Evolutionary conservation across 768 basidiomycete species (phyloP).

Genomic region (Lanmaoa pseudosensibilis): DNA sequence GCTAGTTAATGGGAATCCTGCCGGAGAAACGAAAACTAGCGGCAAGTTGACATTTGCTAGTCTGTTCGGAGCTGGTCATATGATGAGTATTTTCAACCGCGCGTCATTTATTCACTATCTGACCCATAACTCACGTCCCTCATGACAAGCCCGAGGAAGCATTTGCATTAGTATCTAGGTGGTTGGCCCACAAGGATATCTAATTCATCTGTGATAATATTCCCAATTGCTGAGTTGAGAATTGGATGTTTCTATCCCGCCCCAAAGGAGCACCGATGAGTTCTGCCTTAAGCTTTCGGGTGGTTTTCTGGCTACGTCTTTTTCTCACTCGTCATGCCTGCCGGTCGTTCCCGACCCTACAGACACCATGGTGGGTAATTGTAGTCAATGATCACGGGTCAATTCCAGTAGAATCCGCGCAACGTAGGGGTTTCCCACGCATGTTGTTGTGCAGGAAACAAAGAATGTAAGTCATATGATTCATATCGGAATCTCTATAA

Average conservation of each 20-base stretch:
- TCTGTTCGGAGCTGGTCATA: slow-evolving; percentile 71
- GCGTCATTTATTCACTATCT: slow-evolving; percentile 18
- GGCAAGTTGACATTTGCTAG: slow-evolving; percentile 65
- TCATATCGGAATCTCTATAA: slow-evolving; percentile 1
- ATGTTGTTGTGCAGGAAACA: background rate
- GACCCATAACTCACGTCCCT: slow-evolving; percentile 48
- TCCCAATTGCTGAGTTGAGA: background rate
- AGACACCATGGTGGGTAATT: too few species aligned
- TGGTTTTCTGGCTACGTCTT: background rate
- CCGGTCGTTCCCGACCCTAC: background rate
- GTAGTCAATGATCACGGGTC: background rate
- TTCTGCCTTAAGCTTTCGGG: background rate
- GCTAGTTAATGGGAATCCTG: slow-evolving; percentile 52
- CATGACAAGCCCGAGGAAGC: slow-evolving; percentile 69
- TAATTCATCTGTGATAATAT: slow-evolving; percentile 21
- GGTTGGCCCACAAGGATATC: slow-evolving; percentile 49
- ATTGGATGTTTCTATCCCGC: background rate
- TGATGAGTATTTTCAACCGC: slow-evolving; percentile 43
- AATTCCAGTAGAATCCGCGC: background rate
- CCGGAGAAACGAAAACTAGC: slow-evolving; percentile 55
- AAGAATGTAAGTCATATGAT: background rate
- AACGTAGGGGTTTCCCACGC: too few species aligned
- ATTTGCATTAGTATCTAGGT: slow-evolving; percentile 60
- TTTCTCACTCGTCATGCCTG: background rate
- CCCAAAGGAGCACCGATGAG: background rate